Evolutionary conservation across 148 eudicot species (phyloP).

Genomic region (Fagopyrum tataricum): DNA sequence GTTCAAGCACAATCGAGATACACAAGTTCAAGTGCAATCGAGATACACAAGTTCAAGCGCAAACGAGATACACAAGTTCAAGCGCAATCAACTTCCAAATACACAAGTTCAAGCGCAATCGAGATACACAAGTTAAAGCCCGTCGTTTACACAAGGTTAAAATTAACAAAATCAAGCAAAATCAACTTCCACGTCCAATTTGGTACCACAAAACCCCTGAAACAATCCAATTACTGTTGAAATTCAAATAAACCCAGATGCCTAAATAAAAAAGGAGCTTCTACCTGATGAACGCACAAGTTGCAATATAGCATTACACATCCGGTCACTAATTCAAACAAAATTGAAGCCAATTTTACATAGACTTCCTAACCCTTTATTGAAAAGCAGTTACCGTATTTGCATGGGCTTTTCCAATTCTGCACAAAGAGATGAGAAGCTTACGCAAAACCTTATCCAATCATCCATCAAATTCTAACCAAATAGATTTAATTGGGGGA

Average conservation of each 20-base stretch:
- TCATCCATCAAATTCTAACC: neutral
- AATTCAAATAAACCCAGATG: conserved; percentile 1
- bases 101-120: too few species aligned
- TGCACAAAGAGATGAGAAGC: conserved; percentile 1
- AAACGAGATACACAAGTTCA: too few species aligned
- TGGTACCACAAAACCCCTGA: neutral
- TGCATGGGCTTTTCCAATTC: conserved; percentile 2
- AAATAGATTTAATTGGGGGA: neutral
- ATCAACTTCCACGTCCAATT: conserved; percentile 19
- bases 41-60: too few species aligned
- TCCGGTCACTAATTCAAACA: neutral
- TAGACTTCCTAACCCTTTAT: neutral
- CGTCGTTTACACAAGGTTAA: too few species aligned
- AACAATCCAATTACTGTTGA: neutral
- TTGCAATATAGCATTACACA: neutral
- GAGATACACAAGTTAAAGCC: too few species aligned
- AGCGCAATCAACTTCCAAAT: too few species aligned
- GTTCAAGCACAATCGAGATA: too few species aligned
- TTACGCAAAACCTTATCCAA: conserved; percentile 8
- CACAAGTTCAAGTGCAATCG: too few species aligned
- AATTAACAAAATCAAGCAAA: too few species aligned
- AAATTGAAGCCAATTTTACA: neutral
- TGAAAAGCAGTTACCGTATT: neutral
- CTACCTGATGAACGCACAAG: conserved; percentile 1
- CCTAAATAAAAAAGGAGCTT: conserved; percentile 13